Evolutionary conservation across 202 grass and related monocot genomes (phyloP).

Genomic region (Brachypodium distachyon): DNA sequence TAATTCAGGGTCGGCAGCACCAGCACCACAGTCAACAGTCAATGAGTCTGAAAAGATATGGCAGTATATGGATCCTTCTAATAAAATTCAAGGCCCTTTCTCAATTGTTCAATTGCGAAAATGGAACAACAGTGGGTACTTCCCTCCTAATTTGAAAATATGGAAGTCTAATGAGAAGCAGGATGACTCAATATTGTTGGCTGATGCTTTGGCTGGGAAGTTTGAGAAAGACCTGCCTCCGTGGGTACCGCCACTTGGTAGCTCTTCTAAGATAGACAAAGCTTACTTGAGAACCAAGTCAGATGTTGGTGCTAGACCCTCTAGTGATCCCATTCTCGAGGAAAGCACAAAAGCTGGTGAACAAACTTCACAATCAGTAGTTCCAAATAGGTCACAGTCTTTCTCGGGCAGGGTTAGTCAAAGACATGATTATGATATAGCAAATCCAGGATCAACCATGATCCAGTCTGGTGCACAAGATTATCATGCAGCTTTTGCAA

Average conservation of each 20-base stretch:
- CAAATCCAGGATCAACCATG: slow-evolving; percentile 26
- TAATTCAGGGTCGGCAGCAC: slow-evolving; percentile 10
- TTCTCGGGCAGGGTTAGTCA: slow-evolving; percentile 28
- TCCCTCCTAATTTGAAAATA: slow-evolving; percentile 76
- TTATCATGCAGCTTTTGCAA: slow-evolving; percentile 35
- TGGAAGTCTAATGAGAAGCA: slow-evolving; percentile 80
- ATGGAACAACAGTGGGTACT: slow-evolving; percentile 91
- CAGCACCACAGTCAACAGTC: slow-evolving; percentile 14
- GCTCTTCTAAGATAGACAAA: slow-evolving; percentile 24
- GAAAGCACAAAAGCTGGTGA: slow-evolving; percentile 23
- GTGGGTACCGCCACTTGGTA: slow-evolving; percentile 40
- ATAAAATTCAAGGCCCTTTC: slow-evolving; percentile 93
- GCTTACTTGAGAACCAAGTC: slow-evolving; percentile 19
- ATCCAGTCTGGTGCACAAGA: slow-evolving; percentile 32
- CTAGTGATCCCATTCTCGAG: background rate
- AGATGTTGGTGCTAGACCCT: slow-evolving; percentile 21
- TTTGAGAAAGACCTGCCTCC: slow-evolving; percentile 73
- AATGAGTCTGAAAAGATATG: slow-evolving; percentile 92
- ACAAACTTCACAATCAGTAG: slow-evolving; percentile 26
- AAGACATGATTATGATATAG: slow-evolving; percentile 18
- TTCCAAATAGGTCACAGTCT: slow-evolving; percentile 28
- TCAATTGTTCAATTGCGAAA: slow-evolving; percentile 83
- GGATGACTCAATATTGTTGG: slow-evolving; percentile 76
- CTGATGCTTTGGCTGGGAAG: slow-evolving; percentile 82
- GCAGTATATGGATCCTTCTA: slow-evolving; percentile 81